Evolutionary conservation across 2,329 filamentous ascomycete genomes (phyloP), one percentile per base, ranked within the genome.

Genomic region (Colletotrichum shisoi): DNA sequence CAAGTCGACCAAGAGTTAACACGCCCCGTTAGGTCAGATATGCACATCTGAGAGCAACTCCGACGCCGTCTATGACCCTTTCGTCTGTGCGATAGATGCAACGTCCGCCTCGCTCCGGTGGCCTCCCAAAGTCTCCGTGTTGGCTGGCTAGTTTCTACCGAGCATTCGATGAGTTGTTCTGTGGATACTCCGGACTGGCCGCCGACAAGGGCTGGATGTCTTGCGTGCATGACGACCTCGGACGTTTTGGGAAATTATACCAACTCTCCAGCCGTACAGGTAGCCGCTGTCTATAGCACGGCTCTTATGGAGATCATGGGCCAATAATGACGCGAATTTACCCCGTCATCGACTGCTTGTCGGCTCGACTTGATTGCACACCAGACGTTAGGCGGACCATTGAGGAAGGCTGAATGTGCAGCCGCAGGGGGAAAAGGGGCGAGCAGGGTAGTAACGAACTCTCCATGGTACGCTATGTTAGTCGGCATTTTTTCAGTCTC

Each of bases 231-330:
- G 72, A 83, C 76, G 76, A 79, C 70, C 72, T 72, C 72, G 71
- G 73, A 76, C 74, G 68, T 58, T 77, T 81, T 80, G 77, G 81
- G 80, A 82, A 81, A 81, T 81, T 80, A 74, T 74, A 75, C 71
- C 75, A 76, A 74, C 67, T 74, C 71, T 77, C 61, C 77, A 76
- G 71, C 73, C 76, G 74, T 74, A n/a, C n/a, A n/a, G n/a, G n/a
- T n/a, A 70, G 68, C 72, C 72, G 70, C 72, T 73, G 72, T 71
- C 75, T 74, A 78, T 79, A 80, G 71, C 64, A 75, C 73, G 72
- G 74, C 73, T 78, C 73, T 74, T 79, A 77, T 77, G 75, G 71
- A 73, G 71, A 76, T 77, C 74, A 63, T 62, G 60, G 65, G 45
- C 67, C 68, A 71, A 74, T 76, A 71, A 73, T 72, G 74, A 74